Conservation (phyloP, 306 rosid species). For the Cicer chorassanicum region DNA sequence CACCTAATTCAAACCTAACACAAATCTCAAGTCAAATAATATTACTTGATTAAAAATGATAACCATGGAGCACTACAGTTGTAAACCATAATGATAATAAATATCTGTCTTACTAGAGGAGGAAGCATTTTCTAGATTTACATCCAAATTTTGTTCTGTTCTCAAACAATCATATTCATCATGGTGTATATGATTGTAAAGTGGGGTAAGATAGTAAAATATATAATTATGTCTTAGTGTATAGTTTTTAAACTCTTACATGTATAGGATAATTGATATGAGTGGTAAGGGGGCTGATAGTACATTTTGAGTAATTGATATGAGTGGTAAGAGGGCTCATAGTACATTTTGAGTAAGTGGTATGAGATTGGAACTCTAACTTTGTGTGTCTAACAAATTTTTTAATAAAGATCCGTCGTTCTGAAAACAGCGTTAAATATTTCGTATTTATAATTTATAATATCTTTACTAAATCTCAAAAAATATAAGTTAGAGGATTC, state of each 20-base stretch:
- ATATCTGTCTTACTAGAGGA: not conserved
- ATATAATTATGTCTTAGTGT: not conserved
- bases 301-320: not conserved
- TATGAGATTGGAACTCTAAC: not conserved
- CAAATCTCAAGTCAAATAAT: slow-evolving; percentile 18
- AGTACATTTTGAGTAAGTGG: not conserved
- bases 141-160: not conserved
- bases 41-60: slow-evolving; percentile 31
- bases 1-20: slow-evolving; percentile 38
- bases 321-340: not conserved
- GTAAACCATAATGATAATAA: slow-evolving; percentile 26
- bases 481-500: not conserved
- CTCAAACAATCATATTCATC: not conserved
- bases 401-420: not conserved
- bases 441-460: not conserved
- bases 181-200: not conserved
- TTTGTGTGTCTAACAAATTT: not conserved
- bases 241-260: not conserved
- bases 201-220: not conserved
- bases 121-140: not conserved
- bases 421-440: not conserved
- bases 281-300: not conserved
- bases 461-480: too few relatives aligned
- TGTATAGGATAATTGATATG: not conserved
- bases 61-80: slow-evolving; percentile 47